These are phyloP conservation scores for Cadophora sp. DNA, from an alignment of 2,329 filamentous ascomycete species.

Conservation along the genomic window DNA sequence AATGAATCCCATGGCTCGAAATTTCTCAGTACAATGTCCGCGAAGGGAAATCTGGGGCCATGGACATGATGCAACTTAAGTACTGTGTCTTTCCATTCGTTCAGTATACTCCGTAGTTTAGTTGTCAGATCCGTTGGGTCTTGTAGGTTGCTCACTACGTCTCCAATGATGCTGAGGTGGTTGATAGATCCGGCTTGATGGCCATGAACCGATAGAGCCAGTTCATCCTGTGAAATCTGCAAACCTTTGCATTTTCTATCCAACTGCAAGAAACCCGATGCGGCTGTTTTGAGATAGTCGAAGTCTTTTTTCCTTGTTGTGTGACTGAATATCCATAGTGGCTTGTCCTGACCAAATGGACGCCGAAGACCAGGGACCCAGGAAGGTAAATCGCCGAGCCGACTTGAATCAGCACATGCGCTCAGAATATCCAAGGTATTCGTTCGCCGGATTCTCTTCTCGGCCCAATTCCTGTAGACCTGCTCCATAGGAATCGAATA, in stretches of 20 bases:
- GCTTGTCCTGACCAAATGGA: constrained; percentile 6
- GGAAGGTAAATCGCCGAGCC: background rate
- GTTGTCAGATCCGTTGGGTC: background rate
- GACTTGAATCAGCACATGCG: background rate
- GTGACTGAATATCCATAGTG: background rate
- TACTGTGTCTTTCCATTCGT: background rate
- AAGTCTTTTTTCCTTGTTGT: background rate
- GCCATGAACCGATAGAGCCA: background rate
- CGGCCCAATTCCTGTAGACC: background rate
- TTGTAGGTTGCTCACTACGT: background rate
- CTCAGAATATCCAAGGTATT: background rate
- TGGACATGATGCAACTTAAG: background rate
- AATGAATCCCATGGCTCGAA: background rate
- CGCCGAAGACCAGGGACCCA: constrained; percentile 12
- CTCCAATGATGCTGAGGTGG: background rate
- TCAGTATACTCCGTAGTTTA: background rate
- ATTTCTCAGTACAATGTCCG: background rate
- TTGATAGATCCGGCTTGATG: background rate
- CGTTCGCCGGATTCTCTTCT: background rate
- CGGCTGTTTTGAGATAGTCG: no score
- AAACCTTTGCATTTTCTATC: background rate
- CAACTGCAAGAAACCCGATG: no score
- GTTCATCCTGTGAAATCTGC: background rate
- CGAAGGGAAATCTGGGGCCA: no score
- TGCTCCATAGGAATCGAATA: background rate